A percentile compares a stretch with the other conserved stretches of the same genome.
These are phyloP conservation scores for Volvox carteri DNA, from an alignment of 163 green algal species.

Conservation along the genomic window DNA sequence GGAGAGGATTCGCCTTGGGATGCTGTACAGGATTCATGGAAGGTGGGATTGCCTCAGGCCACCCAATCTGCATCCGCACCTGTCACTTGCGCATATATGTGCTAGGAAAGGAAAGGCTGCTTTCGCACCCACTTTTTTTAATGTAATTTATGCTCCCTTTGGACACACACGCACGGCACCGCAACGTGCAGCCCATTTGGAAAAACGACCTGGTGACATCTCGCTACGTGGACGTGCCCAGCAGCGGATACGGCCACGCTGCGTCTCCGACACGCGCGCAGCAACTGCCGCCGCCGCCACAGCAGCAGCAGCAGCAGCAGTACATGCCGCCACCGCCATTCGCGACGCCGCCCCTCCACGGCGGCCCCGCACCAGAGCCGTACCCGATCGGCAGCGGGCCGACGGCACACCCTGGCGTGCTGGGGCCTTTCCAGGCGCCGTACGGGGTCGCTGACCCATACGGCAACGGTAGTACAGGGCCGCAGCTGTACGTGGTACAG, in stretches of 20 bases:
- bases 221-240: conserved; percentile 65
- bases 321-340: conserved; percentile 33
- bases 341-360: conserved; percentile 33
- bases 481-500: conserved; percentile 45
- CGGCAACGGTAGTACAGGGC: background rate
- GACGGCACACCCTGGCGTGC: background rate
- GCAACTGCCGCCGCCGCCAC: conserved; percentile 25
- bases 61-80: no score
- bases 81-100: no score
- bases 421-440: background rate
- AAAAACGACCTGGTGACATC: conserved; percentile 60
- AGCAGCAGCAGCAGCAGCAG: no score
- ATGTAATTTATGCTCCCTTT: no score
- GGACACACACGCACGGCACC: no score
- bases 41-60: no score
- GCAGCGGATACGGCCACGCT: conserved; percentile 60
- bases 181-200: conserved; percentile 56
- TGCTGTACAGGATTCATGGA: no score
- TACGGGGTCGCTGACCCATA: background rate
- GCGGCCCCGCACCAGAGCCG: background rate
- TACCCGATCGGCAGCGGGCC: background rate
- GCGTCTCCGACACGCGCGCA: background rate
- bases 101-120: no score
- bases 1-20: no score
- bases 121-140: no score